These are phyloP conservation scores for Cryomyces minteri DNA, from an alignment of 495 filamentous ascomycete species.

Conservation along the genomic window DNA sequence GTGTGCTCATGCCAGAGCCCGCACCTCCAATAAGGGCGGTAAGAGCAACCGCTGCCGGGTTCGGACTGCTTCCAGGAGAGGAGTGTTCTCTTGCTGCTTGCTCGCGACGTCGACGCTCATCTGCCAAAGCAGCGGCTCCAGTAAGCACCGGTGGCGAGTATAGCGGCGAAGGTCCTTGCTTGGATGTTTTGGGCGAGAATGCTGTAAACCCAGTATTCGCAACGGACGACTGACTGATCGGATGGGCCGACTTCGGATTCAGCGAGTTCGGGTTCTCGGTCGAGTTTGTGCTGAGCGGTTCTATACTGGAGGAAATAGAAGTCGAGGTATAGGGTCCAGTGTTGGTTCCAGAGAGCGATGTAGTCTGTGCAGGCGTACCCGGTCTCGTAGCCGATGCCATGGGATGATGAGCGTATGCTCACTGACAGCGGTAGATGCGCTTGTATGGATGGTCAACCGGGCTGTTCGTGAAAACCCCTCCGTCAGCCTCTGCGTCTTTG, in stretches of 20 bases:
- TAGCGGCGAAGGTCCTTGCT: slow-evolving; percentile 23
- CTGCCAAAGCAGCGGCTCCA: slow-evolving; percentile 35
- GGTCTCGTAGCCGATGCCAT: slow-evolving; percentile 2
- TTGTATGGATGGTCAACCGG: too few species aligned
- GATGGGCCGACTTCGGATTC: too few species aligned
- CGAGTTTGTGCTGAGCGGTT: not conserved
- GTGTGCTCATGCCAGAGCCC: slow-evolving; percentile 30
- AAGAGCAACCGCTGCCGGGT: slow-evolving; percentile 32
- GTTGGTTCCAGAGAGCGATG: slow-evolving; percentile 13
- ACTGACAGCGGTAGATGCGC: too few species aligned
- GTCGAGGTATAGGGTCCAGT: slow-evolving; percentile 11
- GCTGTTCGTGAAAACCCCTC: too few species aligned
- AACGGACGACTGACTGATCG: not conserved
- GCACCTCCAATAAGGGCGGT: slow-evolving; percentile 34
- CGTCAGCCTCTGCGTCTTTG: too few species aligned
- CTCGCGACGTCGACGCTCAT: slow-evolving; percentile 31
- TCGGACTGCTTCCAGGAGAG: slow-evolving; percentile 25
- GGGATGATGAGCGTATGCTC: not conserved
- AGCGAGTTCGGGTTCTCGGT: slow-evolving; percentile 1
- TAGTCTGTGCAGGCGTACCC: slow-evolving; percentile 14
- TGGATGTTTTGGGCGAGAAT: slow-evolving; percentile 3
- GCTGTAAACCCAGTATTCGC: slow-evolving; percentile 1
- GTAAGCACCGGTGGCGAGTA: slow-evolving; percentile 26
- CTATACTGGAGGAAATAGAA: slow-evolving; percentile 7
- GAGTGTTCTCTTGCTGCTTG: slow-evolving; percentile 25